phyloP scores from a whole-genome alignment of 164 flowering plant genomes.

The Berberis vulgaris region DNA sequence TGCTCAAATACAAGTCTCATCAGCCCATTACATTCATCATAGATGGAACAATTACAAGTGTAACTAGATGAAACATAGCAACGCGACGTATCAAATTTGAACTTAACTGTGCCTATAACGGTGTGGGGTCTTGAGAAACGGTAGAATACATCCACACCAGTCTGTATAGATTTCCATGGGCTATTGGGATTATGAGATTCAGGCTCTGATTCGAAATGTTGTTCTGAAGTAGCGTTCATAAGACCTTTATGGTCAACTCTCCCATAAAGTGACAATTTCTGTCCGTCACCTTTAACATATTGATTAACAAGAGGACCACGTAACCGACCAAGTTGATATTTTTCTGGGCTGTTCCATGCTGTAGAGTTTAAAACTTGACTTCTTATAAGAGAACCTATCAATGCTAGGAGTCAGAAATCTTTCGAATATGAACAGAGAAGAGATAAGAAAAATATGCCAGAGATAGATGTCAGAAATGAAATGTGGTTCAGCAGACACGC shows the following conservation, averaged over 20 bases:
- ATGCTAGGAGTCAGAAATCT: neutral
- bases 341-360: conserved; percentile 16
- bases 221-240: conserved; percentile 43
- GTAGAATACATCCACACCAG: conserved; percentile 57
- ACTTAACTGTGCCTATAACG: conserved; percentile 88
- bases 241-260: conserved; percentile 14
- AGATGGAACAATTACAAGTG: conserved; percentile 6
- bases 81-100: neutral
- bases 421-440: conserved; percentile 5
- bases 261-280: conserved; percentile 9
- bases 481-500: neutral
- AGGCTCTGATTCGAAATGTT: conserved; percentile 50
- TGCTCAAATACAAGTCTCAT: conserved; percentile 26
- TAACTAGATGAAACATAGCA: neutral
- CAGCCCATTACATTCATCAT: conserved; percentile 3
- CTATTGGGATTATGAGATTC: conserved; percentile 31
- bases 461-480: neutral
- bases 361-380: conserved; percentile 17
- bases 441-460: neutral
- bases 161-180: conserved; percentile 22
- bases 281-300: conserved; percentile 6
- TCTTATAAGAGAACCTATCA: conserved; percentile 18
- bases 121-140: conserved; percentile 92
- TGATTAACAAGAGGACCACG: conserved; percentile 15
- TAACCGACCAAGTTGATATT: conserved; percentile 10